Evolutionary conservation across 441 rosid genomes (phyloP).

Genomic region (Eutrema salsugineum): DNA sequence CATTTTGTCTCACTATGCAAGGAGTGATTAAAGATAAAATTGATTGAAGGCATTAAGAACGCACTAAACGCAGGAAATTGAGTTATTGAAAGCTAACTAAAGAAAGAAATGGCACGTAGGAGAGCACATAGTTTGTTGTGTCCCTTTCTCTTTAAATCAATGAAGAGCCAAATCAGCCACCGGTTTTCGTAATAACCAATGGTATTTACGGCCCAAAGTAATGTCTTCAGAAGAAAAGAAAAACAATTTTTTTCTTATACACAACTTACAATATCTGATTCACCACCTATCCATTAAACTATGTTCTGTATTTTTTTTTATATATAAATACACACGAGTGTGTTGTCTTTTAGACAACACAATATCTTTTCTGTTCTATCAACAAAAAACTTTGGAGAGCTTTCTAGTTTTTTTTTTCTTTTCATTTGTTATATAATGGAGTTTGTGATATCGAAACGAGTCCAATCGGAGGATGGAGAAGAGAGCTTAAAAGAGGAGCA

Average conservation of each 20-base stretch:
- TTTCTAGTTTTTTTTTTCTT: neutral
- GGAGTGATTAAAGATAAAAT: neutral
- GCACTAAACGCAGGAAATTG: neutral
- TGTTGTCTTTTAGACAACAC: neutral
- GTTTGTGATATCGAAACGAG: neutral
- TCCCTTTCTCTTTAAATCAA: neutral
- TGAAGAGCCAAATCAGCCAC: conserved; percentile 29
- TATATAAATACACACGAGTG: conserved; percentile 12
- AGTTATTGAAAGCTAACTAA: conserved; percentile 5
- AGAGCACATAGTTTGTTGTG: conserved; percentile 26
- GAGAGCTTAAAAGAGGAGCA: conserved; percentile 30
- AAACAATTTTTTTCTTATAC: neutral
- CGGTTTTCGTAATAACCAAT: conserved; percentile 28
- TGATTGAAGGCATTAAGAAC: neutral
- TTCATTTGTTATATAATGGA: conserved; percentile 8
- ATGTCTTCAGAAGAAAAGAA: too few species aligned
- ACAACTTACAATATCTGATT: conserved; percentile 9
- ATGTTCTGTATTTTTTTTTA: neutral
- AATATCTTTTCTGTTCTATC: neutral
- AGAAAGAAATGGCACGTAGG: conserved; percentile 12
- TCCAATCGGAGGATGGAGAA: conserved; percentile 3
- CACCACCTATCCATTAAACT: conserved; percentile 17
- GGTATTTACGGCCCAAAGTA: conserved; percentile 19
- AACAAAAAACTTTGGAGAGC: neutral
- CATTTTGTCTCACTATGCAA: neutral